These are phyloP conservation scores for Kernera saxatilis DNA, from an alignment of 345 rosid species.

Conservation along the genomic window DNA sequence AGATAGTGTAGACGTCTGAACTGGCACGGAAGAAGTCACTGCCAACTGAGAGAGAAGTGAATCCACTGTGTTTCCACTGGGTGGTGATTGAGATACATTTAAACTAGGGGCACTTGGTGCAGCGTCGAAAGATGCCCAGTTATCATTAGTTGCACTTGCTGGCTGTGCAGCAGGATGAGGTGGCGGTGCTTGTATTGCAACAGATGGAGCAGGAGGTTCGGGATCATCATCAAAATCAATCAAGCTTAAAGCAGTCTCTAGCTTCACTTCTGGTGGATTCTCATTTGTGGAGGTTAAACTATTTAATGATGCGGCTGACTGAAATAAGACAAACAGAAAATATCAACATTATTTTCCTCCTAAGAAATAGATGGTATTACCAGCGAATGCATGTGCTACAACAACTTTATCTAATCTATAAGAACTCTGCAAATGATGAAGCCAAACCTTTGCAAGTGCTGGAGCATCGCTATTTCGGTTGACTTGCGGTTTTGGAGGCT, in stretches of 20 bases:
- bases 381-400: not conserved
- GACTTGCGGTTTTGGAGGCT: constrained; percentile 81
- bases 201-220: constrained; percentile 44
- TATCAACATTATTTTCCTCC: not conserved
- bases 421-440: constrained; percentile 3
- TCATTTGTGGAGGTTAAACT: constrained; percentile 57
- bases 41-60: constrained; percentile 76
- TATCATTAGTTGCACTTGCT: constrained; percentile 26
- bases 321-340: constrained; percentile 29
- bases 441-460: constrained; percentile 51
- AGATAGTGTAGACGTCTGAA: constrained; percentile 37
- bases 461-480: constrained; percentile 43
- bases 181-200: constrained; percentile 40
- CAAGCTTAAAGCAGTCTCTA: constrained; percentile 59
- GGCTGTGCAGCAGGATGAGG: constrained; percentile 39
- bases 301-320: constrained; percentile 67
- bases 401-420: not conserved
- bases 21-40: constrained; percentile 46
- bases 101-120: constrained; percentile 8
- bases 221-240: constrained; percentile 93
- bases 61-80: constrained; percentile 55
- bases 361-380: not conserved
- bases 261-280: constrained; percentile 62
- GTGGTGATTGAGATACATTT: constrained; percentile 50
- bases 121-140: constrained; percentile 32